Evolutionary conservation across 2,329 filamentous ascomycete genomes (phyloP), one percentile per base, ranked within the genome.

Genomic region (Cadophora sp.): DNA sequence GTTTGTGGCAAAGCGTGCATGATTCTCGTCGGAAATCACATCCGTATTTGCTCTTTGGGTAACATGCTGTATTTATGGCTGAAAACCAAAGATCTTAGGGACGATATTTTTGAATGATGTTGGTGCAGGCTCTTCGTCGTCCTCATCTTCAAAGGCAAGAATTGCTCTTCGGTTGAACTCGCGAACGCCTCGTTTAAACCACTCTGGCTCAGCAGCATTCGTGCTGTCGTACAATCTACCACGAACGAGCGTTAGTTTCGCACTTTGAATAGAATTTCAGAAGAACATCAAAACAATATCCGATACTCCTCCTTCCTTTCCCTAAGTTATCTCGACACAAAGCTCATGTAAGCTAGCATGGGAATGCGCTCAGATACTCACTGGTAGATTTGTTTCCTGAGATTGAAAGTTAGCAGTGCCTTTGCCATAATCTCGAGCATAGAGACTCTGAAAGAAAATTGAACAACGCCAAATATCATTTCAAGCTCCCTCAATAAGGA

Each of bases 331-430:
- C 27, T 30, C 27, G 27, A 30, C 3, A 30, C 27, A 30, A n/a
- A n/a, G 16, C 16, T 45, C 16, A 5, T 13, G 43, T 6, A 45
- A 45, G 43, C 45, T 22, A 11, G 20, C 9, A 22, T 11, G 59
- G 18, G 62, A 67, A 24, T 66, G 20, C 0, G 14, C 45, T 20
- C n/a, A 48, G 16, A 36, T 13, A 22, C 55, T 58, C 14, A 47
- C 43, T 69, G 69, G 20, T 51, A 66, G 7, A 64, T 65, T 65
- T 62, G 58, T 45, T 43, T 65, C 62, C 58, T 65, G 45, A 20
- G 27, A 45, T 14, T 14, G 6, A 3, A n/a, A 27, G 33, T 67
- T 24, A 62, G 62, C 45, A n/a, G 11, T 2, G 9, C 8, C 20
- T 14, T n/a, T 1, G 7, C 47, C 22, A 50, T 18, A 18, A n/a